Percentiles rank a stretch among this genome's conserved stretches.
Evolutionary conservation across 139 green algal species (phyloP).

Genomic region (Desmodesmus armatus): DNA sequence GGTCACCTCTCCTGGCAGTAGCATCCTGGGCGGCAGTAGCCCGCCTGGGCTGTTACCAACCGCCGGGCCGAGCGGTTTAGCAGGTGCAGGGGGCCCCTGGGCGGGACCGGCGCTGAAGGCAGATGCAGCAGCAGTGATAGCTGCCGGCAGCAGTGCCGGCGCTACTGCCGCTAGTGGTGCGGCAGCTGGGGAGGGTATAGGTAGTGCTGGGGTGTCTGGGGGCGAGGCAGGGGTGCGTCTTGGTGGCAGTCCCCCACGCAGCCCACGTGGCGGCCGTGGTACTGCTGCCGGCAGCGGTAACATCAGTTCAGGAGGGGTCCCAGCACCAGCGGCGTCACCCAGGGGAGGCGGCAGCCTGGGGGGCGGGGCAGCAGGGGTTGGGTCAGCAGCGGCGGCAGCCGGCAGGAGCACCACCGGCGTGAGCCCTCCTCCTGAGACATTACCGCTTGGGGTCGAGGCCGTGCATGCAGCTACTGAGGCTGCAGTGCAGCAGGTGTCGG

Average conservation of each 20-base stretch:
- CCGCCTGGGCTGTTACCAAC: background rate
- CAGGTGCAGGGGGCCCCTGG: background rate
- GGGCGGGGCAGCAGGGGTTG: background rate
- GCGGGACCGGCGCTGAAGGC: too few relatives aligned
- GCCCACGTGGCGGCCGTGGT: slow-evolving; percentile 7
- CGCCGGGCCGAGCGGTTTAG: background rate
- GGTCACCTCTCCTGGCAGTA: slow-evolving; percentile 15
- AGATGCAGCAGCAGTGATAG: too few relatives aligned
- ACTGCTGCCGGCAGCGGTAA: background rate
- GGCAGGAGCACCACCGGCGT: background rate
- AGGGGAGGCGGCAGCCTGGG: background rate
- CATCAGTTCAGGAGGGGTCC: background rate
- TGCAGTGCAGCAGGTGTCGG: background rate
- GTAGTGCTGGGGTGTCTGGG: background rate
- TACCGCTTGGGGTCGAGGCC: background rate
- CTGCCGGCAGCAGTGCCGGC: background rate
- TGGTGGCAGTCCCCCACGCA: background rate
- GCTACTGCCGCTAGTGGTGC: background rate
- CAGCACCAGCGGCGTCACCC: background rate
- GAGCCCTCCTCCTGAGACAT: background rate
- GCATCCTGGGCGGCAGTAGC: slow-evolving; percentile 13
- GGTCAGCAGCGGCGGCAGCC: background rate
- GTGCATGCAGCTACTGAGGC: background rate
- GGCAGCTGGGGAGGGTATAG: background rate
- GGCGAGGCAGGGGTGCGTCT: background rate